Base-by-base conservation (phyloP, 306 rosid species). In the Cicer pinnatifidum region DNA sequence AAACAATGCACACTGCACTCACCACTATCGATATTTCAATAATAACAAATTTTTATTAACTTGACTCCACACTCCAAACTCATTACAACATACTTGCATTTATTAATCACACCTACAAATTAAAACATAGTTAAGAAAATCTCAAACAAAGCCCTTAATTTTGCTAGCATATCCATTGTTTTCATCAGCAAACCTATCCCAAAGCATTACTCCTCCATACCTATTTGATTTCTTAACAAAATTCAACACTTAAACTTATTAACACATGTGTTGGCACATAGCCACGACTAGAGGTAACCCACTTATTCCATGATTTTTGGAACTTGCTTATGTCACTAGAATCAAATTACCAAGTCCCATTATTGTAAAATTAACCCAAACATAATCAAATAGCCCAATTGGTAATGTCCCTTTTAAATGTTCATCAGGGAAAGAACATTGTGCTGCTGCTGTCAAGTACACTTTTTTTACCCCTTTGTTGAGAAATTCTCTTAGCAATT, bases 371-470 rank as follows among this genome's bases (percentile, higher is more conserved):
- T 62, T 88, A 41, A 88, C 59, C 85, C 88, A 89, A 71, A 87
- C 62, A 61, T 63, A 87, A 65, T 85, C 85, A 72, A 87, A 89
- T 6, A 82, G 75, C 12, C 89, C 84, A 0, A 85, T 86, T 45
- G 79, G 57, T 8, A 84, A 73, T 8, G 91, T 85, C 1, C 16
- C 63, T 0, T 86, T 82, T 0, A 81, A 73, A 16, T 69, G 70
- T 1, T 63, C 57, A 64, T 86, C 93, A 6, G 90, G 93, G 56
- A 84, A 86, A 6, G 90, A 89, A 66, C 93, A 88, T 52, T 88
- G 93, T 0, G 90, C 90, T 73, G 90, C 90, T 7, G 84, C 90
- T 4, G 73, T 67, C 40, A 86, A 68, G 87, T 82, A 74, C 57
- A 86, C 79, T 45, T 67, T 61, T 59, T 38, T 78, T 6, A 13